Evolutionary conservation across 306 rosid species (phyloP).

Genomic region (Glycyrrhiza uralensis): DNA sequence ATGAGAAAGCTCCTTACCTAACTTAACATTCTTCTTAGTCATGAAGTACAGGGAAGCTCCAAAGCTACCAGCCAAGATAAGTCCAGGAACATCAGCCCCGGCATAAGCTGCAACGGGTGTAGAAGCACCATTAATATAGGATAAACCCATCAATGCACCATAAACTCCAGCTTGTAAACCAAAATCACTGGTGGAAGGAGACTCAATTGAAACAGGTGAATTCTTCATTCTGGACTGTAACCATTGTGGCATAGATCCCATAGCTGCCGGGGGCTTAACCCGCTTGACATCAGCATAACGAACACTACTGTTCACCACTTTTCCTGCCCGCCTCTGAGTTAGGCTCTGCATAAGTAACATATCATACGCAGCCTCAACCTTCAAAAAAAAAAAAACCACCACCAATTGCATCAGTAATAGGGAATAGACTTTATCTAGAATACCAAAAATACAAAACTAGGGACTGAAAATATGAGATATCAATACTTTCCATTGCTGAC

Average conservation of each 20-base stretch:
- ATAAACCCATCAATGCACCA: conserved; percentile 84
- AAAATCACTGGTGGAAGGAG: conserved; percentile 72
- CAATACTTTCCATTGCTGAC: neutral
- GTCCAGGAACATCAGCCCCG: conserved; percentile 90
- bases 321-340: conserved; percentile 85
- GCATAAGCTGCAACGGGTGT: conserved; percentile 51
- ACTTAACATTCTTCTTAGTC: conserved; percentile 83
- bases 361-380: conserved; percentile 99
- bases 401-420: conserved; percentile 12
- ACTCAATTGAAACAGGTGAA: conserved; percentile 62
- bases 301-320: conserved; percentile 66
- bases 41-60: conserved; percentile 97
- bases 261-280: conserved; percentile 53
- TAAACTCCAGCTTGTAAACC: conserved; percentile 94
- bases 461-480: neutral
- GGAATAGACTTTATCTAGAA: neutral
- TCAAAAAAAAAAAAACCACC: conserved; percentile 16
- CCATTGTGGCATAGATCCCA: conserved; percentile 77
- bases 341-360: conserved; percentile 95
- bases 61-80: conserved; percentile 97
- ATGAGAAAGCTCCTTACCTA: conserved; percentile 55
- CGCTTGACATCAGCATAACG: conserved; percentile 94
- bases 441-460: neutral
- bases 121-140: conserved; percentile 70
- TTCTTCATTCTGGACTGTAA: conserved; percentile 60